Evolutionary conservation across 2,329 filamentous ascomycete species (phyloP).

Genomic region (Akanthomyces uredinophilus): DNA sequence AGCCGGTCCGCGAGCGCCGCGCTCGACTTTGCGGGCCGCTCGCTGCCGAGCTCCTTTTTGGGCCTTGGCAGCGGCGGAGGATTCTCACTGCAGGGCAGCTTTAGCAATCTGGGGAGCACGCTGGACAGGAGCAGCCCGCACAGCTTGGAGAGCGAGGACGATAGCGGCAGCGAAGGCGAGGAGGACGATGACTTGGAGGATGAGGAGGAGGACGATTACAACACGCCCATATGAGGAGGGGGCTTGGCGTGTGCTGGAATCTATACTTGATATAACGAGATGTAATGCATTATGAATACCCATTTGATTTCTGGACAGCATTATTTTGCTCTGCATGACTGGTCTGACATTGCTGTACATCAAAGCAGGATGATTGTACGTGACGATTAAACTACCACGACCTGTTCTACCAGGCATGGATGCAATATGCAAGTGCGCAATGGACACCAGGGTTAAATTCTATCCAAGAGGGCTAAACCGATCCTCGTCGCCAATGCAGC

Average conservation of each 20-base stretch:
- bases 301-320: conserved; percentile 7
- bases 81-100: conserved; percentile 32
- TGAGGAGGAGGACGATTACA: conserved; percentile 43
- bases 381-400: neutral
- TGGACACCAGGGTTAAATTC: too few relatives aligned
- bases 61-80: conserved; percentile 19
- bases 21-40: conserved; percentile 37
- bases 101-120: conserved; percentile 39
- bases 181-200: conserved; percentile 41
- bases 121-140: conserved; percentile 37
- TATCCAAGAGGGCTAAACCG: too few relatives aligned
- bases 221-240: neutral
- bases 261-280: neutral
- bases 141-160: conserved; percentile 47
- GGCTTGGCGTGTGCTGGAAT: neutral
- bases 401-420: too few relatives aligned
- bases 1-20: conserved; percentile 47
- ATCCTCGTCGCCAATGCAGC: too few relatives aligned
- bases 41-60: conserved; percentile 27
- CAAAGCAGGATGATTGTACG: neutral
- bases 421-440: too few relatives aligned
- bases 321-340: neutral
- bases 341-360: neutral
- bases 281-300: conserved; percentile 9
- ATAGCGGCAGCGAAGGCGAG: conserved; percentile 47